Conservation (phyloP, 2,329 filamentous ascomycete genomes). For the Fusarium graminum region DNA sequence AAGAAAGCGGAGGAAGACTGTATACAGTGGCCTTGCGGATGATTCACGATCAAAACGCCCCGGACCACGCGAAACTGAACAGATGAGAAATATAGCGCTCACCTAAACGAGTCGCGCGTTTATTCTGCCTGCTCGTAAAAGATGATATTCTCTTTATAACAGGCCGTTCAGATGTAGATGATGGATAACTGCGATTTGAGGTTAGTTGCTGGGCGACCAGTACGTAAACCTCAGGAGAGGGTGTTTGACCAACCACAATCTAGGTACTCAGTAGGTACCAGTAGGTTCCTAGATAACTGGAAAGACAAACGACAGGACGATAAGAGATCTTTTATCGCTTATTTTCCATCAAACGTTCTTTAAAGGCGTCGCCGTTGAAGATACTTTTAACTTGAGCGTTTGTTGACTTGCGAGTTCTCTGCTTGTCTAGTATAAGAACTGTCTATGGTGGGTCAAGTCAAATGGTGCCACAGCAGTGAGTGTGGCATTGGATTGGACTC, state of each 20-base stretch:
- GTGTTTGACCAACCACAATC: neutral
- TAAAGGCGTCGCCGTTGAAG: neutral
- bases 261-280: neutral
- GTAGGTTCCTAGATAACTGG: neutral
- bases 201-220: conserved; percentile 40
- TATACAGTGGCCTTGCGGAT: conserved; percentile 5
- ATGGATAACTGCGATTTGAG: conserved; percentile 9
- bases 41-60: conserved; percentile 24
- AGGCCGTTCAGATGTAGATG: neutral
- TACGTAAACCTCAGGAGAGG: conserved; percentile 8
- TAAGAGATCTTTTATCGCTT: neutral
- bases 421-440: neutral
- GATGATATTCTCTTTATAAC: neutral
- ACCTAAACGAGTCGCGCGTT: conserved; percentile 6
- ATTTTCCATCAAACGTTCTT: neutral
- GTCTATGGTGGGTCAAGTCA: neutral
- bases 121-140: conserved; percentile 8
- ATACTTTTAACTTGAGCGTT: conserved; percentile 4
- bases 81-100: neutral
- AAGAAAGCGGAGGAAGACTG: conserved; percentile 9
- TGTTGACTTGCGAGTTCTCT: conserved; percentile 26
- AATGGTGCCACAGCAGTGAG: conserved; percentile 7
- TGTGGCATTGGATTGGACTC: conserved; percentile 4
- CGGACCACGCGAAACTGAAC: neutral
- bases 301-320: neutral